Evolutionary conservation across 1,284 basidiomycete genomes (phyloP).

Genomic region (Wolfiporia cocos): DNA sequence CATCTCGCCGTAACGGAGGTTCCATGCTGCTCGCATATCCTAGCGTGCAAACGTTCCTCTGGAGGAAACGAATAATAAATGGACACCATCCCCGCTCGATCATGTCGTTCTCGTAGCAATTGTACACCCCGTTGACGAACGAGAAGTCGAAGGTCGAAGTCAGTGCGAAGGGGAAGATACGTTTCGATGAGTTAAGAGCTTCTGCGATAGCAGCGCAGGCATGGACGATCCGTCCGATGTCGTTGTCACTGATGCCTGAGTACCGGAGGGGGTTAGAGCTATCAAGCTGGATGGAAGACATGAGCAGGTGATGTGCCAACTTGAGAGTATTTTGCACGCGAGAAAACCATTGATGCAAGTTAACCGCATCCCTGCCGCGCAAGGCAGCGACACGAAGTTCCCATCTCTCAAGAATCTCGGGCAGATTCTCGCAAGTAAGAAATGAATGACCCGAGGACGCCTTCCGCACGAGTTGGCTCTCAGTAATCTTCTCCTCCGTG

Average conservation of each 20-base stretch:
- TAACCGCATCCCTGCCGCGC: neutral
- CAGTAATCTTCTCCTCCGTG: neutral
- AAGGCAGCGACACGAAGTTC: neutral
- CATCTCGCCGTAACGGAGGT: neutral
- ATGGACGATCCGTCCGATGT: neutral
- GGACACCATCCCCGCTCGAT: neutral
- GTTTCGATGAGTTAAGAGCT: neutral
- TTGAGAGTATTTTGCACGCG: neutral
- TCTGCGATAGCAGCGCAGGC: slow-evolving; percentile 2
- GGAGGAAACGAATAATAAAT: neutral
- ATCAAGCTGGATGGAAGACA: neutral
- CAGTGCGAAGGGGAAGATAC: neutral
- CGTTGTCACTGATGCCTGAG: neutral
- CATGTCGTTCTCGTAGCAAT: neutral
- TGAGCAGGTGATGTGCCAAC: neutral
- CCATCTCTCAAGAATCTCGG: neutral
- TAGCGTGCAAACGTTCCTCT: neutral
- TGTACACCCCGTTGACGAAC: neutral
- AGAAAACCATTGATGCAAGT: neutral
- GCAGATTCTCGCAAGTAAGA: neutral
- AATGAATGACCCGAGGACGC: neutral
- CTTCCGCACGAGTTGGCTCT: neutral
- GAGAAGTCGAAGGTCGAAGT: neutral
- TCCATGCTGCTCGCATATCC: neutral
- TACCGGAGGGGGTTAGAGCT: neutral